Percentiles rank a stretch among this genome's conserved stretches.
Evolutionary conservation across 2,329 filamentous ascomycete genomes (phyloP).

Genomic region (Fonsecaea monophora): DNA sequence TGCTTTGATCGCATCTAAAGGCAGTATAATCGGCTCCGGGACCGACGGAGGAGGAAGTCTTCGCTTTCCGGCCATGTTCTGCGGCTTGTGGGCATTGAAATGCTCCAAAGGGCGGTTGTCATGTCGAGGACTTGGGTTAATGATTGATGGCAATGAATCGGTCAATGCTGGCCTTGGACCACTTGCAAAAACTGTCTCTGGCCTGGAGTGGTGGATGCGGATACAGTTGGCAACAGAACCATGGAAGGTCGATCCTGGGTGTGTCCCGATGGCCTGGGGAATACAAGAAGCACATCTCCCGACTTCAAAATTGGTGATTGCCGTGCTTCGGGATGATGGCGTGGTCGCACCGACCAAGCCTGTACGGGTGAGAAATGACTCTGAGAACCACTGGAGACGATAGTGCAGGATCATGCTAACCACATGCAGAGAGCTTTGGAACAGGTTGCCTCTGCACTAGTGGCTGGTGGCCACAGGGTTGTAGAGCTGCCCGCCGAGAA

Average conservation of each 20-base stretch:
- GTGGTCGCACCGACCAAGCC: constrained; percentile 53
- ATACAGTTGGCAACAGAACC: constrained; percentile 52
- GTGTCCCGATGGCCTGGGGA: constrained; percentile 64
- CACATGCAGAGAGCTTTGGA: background rate
- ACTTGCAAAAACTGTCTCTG: constrained; percentile 59
- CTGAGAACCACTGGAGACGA: background rate
- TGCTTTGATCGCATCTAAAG: constrained; percentile 57
- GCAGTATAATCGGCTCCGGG: constrained; percentile 58
- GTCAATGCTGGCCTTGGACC: constrained; percentile 61
- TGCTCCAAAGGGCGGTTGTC: constrained; percentile 42
- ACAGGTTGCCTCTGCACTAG: background rate
- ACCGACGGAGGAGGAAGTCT: constrained; percentile 62
- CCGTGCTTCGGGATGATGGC: constrained; percentile 58
- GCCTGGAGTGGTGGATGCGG: constrained; percentile 52
- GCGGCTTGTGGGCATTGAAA: constrained; percentile 54
- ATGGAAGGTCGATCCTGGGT: constrained; percentile 60
- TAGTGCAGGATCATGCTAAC: background rate
- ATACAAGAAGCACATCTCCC: constrained; percentile 48
- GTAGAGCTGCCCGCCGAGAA: background rate
- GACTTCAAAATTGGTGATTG: constrained; percentile 57
- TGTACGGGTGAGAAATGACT: constrained; percentile 1
- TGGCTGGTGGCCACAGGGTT: background rate
- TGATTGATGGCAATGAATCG: constrained; percentile 37
- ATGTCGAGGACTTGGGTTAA: constrained; percentile 26
- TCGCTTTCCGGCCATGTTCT: constrained; percentile 58